phyloP scores from a whole-genome alignment of 2,329 filamentous ascomycete genomes.

The Neurospora sp. region DNA sequence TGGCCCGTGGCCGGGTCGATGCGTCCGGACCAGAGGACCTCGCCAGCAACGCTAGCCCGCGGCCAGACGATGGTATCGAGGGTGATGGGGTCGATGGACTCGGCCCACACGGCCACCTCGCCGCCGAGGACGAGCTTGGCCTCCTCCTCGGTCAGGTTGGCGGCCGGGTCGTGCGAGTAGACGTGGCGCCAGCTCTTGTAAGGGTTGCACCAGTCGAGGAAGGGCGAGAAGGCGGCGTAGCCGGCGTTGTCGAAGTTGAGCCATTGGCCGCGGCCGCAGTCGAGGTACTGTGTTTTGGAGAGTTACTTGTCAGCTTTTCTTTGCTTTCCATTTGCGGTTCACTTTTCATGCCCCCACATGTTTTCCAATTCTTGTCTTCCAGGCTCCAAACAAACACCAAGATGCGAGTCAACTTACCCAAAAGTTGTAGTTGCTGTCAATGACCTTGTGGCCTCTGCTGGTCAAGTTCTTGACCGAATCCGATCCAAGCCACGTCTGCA shows the following conservation, averaged over 20 bases:
- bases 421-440: slow-evolving; percentile 67
- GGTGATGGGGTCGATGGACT: slow-evolving; percentile 67
- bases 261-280: slow-evolving; percentile 75
- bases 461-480: slow-evolving; percentile 52
- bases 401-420: slow-evolving; percentile 45
- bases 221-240: slow-evolving; percentile 52
- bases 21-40: slow-evolving; percentile 71
- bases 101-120: slow-evolving; percentile 73
- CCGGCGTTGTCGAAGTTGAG: slow-evolving; percentile 57
- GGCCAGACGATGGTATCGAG: slow-evolving; percentile 74
- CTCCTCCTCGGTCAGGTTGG: slow-evolving; percentile 49
- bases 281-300: slow-evolving; percentile 53
- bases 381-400: neutral
- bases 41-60: slow-evolving; percentile 60
- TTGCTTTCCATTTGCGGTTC: neutral
- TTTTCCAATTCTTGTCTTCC: neutral
- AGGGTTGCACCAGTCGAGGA: slow-evolving; percentile 72
- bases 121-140: slow-evolving; percentile 67
- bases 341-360: neutral
- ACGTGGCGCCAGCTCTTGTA: slow-evolving; percentile 73
- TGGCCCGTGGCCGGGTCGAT: slow-evolving; percentile 50
- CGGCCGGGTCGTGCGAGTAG: slow-evolving; percentile 69
- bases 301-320: slow-evolving; percentile 3
- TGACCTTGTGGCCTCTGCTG: slow-evolving; percentile 55
- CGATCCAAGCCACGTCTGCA: slow-evolving; percentile 70